Evolutionary conservation across 1,284 basidiomycete genomes (phyloP), one percentile per base, ranked within the genome.

Genomic region (Vanrija sp.): DNA sequence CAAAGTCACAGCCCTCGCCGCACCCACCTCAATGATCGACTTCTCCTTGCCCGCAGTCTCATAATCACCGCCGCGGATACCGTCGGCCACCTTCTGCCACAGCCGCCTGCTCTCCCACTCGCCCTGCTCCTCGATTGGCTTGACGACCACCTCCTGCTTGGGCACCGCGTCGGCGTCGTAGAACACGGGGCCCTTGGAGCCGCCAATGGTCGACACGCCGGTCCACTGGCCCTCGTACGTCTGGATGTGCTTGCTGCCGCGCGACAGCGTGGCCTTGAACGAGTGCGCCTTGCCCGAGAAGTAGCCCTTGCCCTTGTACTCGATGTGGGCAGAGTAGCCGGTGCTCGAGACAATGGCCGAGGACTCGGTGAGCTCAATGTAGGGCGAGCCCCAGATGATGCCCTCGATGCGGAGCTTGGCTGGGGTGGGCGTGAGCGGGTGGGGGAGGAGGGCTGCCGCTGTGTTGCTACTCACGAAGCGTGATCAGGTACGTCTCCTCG

Each of bases 251-350:
- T 56, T 42, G 43, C 55, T 54, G 42, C 67, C 63, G 43, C 75
- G 66, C 1, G 81, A 76, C 34, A 95, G 75, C 14, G 81, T 81
- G 5, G 95, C 91, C 77, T 93, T 95, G 85, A 90, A 96, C 10
- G 86, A 82, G 78, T 98, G 95, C 3, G 90, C 85, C 77, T 94
- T 96, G 62, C 94, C 93, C 28, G 85, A 85, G 72, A 97, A 93
- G 80, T 94, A 97, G 38, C 91, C 95, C 69, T 91, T 92, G 77
- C 94, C 95, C 68, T 91, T 89, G 83, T 96, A 98, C 66, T 91
- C 88, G 72, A 93, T 86, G 50, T 82, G 81, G 16, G 86, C 82
- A 23, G 83, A 75, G 78, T 82, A 86, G 28, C 88, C 88, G 12
- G 87, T 85, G 43, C 86, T 87, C 49, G 85, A 85, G 68, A 90